A percentile compares a stretch with the other conserved stretches of the same genome.
Evolutionary conservation across 495 filamentous ascomycete species (phyloP).

Genomic region (Aspergillus leporis): DNA sequence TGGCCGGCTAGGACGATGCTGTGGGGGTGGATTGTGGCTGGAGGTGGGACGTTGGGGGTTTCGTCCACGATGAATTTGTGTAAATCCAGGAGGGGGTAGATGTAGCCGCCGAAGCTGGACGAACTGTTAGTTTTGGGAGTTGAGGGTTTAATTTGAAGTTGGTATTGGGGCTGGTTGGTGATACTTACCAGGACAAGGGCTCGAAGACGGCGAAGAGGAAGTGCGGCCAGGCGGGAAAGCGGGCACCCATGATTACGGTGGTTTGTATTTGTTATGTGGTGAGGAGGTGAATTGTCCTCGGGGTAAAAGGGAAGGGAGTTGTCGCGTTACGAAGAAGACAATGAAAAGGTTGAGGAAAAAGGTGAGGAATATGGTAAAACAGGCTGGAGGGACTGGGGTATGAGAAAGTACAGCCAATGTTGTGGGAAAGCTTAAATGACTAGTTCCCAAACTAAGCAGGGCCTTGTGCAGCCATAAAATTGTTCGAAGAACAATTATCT

Average conservation of each 20-base stretch:
- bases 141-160: conserved; percentile 3
- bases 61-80: conserved; percentile 62
- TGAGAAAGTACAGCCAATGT: no score
- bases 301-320: not conserved
- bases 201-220: conserved; percentile 57
- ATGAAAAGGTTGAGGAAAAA: no score
- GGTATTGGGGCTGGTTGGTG: conserved; percentile 5
- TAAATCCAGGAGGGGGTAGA: conserved; percentile 55
- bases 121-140: conserved; percentile 12
- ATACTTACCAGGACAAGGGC: conserved; percentile 63
- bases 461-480: no score
- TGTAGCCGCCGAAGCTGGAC: conserved; percentile 54
- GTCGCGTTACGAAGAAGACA: not conserved
- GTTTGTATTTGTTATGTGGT: conserved; percentile 23
- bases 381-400: no score
- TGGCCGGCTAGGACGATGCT: conserved; percentile 56
- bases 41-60: conserved; percentile 40
- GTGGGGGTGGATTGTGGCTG: conserved; percentile 37
- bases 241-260: conserved; percentile 27
- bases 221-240: conserved; percentile 43
- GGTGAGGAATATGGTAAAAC: no score
- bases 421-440: no score
- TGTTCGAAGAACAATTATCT: no score
- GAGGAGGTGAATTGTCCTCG: not conserved
- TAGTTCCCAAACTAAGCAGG: no score